A percentile compares a stretch with the other conserved stretches of the same genome.
phyloP scores from a whole-genome alignment of 2,329 filamentous ascomycete genomes.

The Neonectria sp. region DNA sequence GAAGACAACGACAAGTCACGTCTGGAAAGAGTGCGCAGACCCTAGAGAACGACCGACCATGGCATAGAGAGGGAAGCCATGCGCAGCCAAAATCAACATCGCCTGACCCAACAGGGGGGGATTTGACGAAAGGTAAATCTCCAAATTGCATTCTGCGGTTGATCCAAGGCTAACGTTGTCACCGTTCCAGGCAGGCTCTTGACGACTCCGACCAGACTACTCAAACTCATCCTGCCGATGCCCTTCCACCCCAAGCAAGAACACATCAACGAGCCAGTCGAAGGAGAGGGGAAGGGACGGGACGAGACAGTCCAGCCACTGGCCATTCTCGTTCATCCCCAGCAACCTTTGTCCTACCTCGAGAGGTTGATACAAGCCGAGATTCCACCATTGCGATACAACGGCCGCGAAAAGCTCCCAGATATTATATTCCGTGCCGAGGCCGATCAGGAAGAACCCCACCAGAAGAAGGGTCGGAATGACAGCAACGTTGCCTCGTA shows the following conservation, averaged over 20 bases:
- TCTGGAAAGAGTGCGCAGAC: slow-evolving; percentile 44
- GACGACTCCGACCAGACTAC: slow-evolving; percentile 83
- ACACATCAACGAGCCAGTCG: slow-evolving; percentile 58
- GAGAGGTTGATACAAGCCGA: slow-evolving; percentile 92
- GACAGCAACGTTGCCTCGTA: slow-evolving; percentile 75
- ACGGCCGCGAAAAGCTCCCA: slow-evolving; percentile 78
- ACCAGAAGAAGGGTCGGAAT: slow-evolving; percentile 51
- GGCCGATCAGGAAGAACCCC: slow-evolving; percentile 72
- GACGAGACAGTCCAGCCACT: slow-evolving; percentile 78
- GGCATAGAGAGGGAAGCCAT: slow-evolving; percentile 41
- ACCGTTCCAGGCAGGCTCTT: slow-evolving; percentile 75
- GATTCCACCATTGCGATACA: slow-evolving; percentile 77
- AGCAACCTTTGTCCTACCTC: slow-evolving; percentile 92
- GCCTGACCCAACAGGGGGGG: slow-evolving; percentile 34
- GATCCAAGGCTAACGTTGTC: background rate
- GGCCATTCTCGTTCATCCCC: slow-evolving; percentile 88
- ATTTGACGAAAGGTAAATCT: slow-evolving; percentile 43
- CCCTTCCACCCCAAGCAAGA: slow-evolving; percentile 60
- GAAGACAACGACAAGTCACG: slow-evolving; percentile 39
- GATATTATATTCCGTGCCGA: slow-evolving; percentile 86
- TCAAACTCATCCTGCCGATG: slow-evolving; percentile 86
- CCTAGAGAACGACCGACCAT: slow-evolving; percentile 47
- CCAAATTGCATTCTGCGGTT: too few relatives aligned
- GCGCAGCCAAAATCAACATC: slow-evolving; percentile 34
- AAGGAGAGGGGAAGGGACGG: slow-evolving; percentile 51